Evolutionary conservation across 495 filamentous ascomycete species (phyloP), one percentile per base, ranked within the genome.

Genomic region (Mytilinidion resinicola): DNA sequence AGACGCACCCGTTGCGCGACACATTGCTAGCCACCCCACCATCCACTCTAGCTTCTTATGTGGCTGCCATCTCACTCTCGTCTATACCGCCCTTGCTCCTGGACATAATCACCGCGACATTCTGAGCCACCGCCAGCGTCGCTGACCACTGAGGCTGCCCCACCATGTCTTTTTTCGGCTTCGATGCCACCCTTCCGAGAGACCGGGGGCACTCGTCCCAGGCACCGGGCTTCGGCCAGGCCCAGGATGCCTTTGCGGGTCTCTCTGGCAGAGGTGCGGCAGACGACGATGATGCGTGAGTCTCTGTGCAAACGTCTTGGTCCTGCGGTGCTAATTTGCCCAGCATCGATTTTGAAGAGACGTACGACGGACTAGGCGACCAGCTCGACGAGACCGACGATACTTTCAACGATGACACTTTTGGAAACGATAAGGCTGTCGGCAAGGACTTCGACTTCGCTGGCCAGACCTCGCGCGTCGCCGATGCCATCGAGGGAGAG

Each of bases 361-460:
- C 93, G 33, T 97, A 99, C 70, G 95, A 99, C 73, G 93, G 93
- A 1, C 78, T 97, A 19, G 93, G 91, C 3, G 89, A 96, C 71
- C 84, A 88, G 69, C 82, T 99, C 34, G 87, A 96, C 64, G 91
- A 97, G 67, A 87, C 89, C 15, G 88, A 91, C 64, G 93, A 99
- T 76, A 90, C 80, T 42, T 90, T 96, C 78, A 99, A 99, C 72
- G 90, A 96, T 66, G 95, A 96, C 70, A 99, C 93, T n/a, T 99
- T 99, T 65, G 93, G 93, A 56, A 70, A 68, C 39, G 64, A 58
- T 35, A 67, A 69, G 67, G 69, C 73, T 12, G 80, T 92, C 17
- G 91, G 91, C 66, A 92, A 87, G 67, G 95, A 99, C 71, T 99
- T 96, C 69, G 93, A 99, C 69, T 99, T 97, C 76, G 92, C 92